Conservation (phyloP, 495 filamentous ascomycete species). For the Jackrogersella minutella region DNA sequence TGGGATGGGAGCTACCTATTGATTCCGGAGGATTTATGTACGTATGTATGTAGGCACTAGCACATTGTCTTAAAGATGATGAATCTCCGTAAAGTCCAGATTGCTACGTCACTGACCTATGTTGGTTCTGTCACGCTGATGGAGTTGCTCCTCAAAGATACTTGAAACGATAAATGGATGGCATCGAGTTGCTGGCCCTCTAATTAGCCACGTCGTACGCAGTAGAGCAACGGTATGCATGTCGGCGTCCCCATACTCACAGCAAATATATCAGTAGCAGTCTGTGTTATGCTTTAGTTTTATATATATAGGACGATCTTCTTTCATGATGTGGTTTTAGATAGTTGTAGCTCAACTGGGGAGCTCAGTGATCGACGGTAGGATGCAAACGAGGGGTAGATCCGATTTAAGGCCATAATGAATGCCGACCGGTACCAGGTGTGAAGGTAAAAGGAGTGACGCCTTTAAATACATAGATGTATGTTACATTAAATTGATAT, state of each 20-base stretch:
- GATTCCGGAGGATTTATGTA: conserved; percentile 6
- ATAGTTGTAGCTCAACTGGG: conserved; percentile 16
- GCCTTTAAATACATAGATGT: too few relatives aligned
- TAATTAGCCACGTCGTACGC: not conserved
- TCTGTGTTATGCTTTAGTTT: too few relatives aligned
- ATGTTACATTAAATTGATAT: too few relatives aligned
- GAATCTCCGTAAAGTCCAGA: conserved; percentile 24
- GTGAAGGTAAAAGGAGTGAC: conserved; percentile 18
- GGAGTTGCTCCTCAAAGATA: conserved; percentile 15
- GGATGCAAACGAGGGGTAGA: conserved; percentile 35
- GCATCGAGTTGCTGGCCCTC: conserved; percentile 15
- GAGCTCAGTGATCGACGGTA: conserved; percentile 32
- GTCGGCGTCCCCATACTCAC: conserved; percentile 2
- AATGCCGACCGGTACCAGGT: conserved; percentile 4
- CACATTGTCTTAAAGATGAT: conserved; percentile 6
- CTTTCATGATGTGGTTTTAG: conserved; percentile 20
- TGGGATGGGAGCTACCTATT: not conserved
- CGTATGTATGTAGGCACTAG: conserved; percentile 16
- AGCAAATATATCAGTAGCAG: too few relatives aligned
- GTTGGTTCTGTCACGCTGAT: conserved; percentile 25
- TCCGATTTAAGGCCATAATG: conserved; percentile 31
- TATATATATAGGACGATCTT: conserved; percentile 5
- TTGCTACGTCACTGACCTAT: conserved; percentile 34
- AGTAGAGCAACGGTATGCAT: conserved; percentile 12
- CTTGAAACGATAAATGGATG: conserved; percentile 1